phyloP scores from a whole-genome alignment of 2,329 filamentous ascomycete genomes.

The Trichophaea hybrida region DNA sequence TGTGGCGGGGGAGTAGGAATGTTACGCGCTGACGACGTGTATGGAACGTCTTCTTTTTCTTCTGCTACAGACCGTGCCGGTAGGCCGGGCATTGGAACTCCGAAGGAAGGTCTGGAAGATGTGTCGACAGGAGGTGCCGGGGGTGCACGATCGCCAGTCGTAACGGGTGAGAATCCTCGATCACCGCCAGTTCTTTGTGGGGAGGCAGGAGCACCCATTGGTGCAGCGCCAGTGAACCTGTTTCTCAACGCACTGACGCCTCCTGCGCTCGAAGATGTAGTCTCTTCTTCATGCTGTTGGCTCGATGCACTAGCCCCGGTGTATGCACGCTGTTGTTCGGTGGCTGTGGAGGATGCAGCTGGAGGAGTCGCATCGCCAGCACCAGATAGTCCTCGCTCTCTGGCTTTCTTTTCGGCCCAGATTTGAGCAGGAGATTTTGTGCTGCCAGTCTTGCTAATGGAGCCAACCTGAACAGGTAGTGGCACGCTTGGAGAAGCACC shows the following conservation, averaged over 20 bases:
- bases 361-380: slow-evolving; percentile 38
- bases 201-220: slow-evolving; percentile 44
- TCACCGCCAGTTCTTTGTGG: slow-evolving; percentile 9
- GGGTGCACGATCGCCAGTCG: slow-evolving; percentile 30
- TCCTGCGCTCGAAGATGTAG: slow-evolving; percentile 42
- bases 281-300: slow-evolving; percentile 37
- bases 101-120: slow-evolving; percentile 43
- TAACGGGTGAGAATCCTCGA: slow-evolving; percentile 10
- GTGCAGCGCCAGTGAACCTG: slow-evolving; percentile 63
- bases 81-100: slow-evolving; percentile 62
- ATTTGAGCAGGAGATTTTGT: slow-evolving; percentile 94
- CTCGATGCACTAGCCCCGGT: slow-evolving; percentile 35
- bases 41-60: slow-evolving; percentile 29
- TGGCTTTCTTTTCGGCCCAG: slow-evolving; percentile 95
- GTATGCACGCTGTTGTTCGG: slow-evolving; percentile 10
- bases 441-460: slow-evolving; percentile 76
- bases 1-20: slow-evolving; percentile 31
- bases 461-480: slow-evolving; percentile 51
- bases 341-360: slow-evolving; percentile 27
- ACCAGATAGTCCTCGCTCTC: slow-evolving; percentile 48
- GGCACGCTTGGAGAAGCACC: slow-evolving; percentile 41
- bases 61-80: slow-evolving; percentile 41
- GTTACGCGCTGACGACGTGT: slow-evolving; percentile 31
- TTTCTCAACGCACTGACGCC: slow-evolving; percentile 64
- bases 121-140: slow-evolving; percentile 49